Evolutionary conservation across 345 rosid genomes (phyloP).

Genomic region (Iberis pinnata): DNA sequence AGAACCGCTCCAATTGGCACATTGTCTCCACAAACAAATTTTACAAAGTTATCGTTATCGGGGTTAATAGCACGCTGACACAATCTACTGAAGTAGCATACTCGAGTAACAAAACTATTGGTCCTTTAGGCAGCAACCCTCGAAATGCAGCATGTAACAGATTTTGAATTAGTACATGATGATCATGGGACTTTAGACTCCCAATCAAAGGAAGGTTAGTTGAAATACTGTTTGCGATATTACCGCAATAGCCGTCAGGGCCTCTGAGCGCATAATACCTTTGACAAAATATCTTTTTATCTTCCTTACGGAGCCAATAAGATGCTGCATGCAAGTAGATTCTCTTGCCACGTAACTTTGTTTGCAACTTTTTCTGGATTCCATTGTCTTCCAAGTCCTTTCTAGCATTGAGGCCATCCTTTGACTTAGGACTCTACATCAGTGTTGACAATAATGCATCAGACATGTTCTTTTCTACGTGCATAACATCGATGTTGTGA

Average conservation of each 20-base stretch:
- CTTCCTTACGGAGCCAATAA: background rate
- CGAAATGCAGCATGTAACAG: background rate
- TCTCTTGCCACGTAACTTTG: background rate
- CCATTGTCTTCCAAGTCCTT: background rate
- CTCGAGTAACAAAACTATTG: background rate
- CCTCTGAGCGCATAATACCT: background rate
- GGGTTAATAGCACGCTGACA: background rate
- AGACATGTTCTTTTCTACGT: background rate
- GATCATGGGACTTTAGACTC: background rate
- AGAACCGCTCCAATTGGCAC: background rate
- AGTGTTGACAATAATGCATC: background rate
- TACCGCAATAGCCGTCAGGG: background rate
- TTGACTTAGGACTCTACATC: background rate
- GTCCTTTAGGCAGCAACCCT: background rate
- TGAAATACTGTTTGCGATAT: background rate
- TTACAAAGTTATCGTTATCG: background rate
- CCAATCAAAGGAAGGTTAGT: background rate
- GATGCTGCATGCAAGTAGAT: background rate
- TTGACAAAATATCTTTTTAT: background rate
- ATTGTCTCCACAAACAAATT: background rate
- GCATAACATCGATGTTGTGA: background rate
- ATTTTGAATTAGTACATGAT: background rate
- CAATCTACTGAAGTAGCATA: slow-evolving; percentile 1
- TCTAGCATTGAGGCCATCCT: background rate
- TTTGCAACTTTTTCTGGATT: background rate